Evolutionary conservation across 176 grass and related monocot species (phyloP).

Genomic region (Otatea glauca): DNA sequence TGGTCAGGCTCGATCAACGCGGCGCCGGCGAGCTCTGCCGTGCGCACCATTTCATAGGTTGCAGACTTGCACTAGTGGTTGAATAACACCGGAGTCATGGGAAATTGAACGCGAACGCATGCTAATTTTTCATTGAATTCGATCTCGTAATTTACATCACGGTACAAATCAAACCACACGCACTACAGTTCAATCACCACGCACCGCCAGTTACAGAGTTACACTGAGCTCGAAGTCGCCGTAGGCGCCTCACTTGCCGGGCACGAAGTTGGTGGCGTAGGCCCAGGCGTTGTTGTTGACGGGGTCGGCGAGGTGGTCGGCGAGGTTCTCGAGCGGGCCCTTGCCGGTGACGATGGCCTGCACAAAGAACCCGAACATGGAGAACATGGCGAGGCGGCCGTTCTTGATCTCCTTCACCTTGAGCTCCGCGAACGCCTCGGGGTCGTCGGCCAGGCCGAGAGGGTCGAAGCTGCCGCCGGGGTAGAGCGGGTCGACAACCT

Average conservation of each 20-base stretch:
- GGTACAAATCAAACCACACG: neutral
- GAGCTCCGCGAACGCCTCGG: slow-evolving; percentile 72
- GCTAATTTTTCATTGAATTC: neutral
- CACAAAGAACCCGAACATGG: slow-evolving; percentile 87
- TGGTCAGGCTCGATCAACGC: neutral
- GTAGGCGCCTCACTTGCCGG: slow-evolving; percentile 56
- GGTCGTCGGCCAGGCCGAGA: slow-evolving; percentile 79
- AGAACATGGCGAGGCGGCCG: slow-evolving; percentile 75
- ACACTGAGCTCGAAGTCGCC: neutral
- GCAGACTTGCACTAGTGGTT: neutral
- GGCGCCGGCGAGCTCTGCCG: neutral
- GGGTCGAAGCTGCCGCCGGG: slow-evolving; percentile 90
- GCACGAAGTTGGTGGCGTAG: slow-evolving; percentile 96
- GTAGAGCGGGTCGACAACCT: slow-evolving; percentile 84
- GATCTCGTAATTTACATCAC: neutral
- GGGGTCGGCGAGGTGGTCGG: slow-evolving; percentile 89
- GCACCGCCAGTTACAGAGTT: no score
- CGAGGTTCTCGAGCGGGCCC: slow-evolving; percentile 88
- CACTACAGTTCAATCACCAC: neutral
- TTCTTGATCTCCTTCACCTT: slow-evolving; percentile 92
- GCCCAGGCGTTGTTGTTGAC: slow-evolving; percentile 98
- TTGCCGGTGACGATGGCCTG: slow-evolving; percentile 95
- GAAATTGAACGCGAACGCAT: neutral
- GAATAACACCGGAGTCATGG: neutral
- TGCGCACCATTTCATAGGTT: neutral